Conservation (phyloP, 441 rosid genomes). For the Populus trichocarpa region DNA sequence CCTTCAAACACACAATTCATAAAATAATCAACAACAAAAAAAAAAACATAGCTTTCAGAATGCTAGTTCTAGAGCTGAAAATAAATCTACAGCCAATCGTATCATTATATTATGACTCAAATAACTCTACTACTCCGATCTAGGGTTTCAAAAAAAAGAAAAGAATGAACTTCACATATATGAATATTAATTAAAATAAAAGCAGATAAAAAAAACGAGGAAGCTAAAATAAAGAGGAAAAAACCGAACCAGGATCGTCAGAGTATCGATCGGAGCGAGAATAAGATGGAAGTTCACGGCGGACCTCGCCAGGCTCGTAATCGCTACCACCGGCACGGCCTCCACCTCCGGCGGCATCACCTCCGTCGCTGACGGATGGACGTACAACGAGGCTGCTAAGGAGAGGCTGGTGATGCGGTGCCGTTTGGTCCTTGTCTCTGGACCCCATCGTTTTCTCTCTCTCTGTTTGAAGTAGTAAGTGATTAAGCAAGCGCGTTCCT, state of each 20-base stretch:
- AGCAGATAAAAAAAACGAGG: not conserved
- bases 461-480: not conserved
- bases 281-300: conserved; percentile 53
- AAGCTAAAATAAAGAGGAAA: not conserved
- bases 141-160: conserved; percentile 8
- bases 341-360: conserved; percentile 37
- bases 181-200: not conserved
- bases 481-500: not conserved
- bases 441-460: conserved; percentile 48
- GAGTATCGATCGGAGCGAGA: conserved; percentile 61
- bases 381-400: conserved; percentile 90
- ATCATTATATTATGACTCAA: not conserved
- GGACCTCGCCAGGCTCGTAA: conserved; percentile 67
- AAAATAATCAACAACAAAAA: not conserved
- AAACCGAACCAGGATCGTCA: conserved; percentile 56
- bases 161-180: not conserved
- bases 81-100: not conserved
- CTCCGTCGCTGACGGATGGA: conserved; percentile 55
- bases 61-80: not conserved
- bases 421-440: conserved; percentile 54
- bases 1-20: not conserved
- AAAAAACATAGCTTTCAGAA: not conserved
- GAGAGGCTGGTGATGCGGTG: conserved; percentile 68
- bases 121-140: not conserved
- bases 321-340: conserved; percentile 38